A percentile compares a stretch with the other conserved stretches of the same genome.
Conservation (phyloP, 352 stramenopile species). For the Saprolegnia parasitica region DNA sequence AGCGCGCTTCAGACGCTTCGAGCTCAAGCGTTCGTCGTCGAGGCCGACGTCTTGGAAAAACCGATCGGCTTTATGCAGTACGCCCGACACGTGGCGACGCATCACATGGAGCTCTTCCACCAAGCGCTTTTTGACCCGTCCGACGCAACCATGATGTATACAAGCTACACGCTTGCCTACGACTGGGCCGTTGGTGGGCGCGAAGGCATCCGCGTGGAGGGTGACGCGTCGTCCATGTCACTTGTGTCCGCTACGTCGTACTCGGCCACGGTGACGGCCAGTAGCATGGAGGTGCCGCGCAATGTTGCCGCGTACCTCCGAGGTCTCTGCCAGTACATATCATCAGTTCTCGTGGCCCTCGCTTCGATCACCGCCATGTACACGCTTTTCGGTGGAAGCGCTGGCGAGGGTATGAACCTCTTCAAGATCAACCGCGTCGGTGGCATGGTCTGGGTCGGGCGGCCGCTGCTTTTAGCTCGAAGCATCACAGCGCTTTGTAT, state of each 20-base stretch:
- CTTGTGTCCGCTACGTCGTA: background rate
- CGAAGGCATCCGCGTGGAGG: background rate
- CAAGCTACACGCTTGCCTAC: background rate
- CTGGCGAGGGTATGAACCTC: background rate
- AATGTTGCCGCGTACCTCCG: constrained; percentile 6
- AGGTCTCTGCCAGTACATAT: constrained; percentile 6
- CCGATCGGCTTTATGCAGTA: background rate
- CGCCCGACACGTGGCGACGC: background rate
- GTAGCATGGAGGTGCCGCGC: background rate
- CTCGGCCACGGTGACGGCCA: background rate
- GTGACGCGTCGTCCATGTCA: background rate
- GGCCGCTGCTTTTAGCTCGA: constrained; percentile 11
- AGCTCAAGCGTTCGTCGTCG: background rate
- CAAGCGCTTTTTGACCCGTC: background rate
- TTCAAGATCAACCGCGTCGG: constrained; percentile 16
- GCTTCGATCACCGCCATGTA: background rate
- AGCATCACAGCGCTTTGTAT: constrained; percentile 9
- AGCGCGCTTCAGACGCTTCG: background rate
- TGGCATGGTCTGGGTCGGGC: constrained; percentile 19
- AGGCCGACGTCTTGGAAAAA: background rate
- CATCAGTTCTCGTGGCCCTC: background rate
- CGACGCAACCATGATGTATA: background rate
- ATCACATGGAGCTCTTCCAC: background rate
- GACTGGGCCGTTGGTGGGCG: background rate
- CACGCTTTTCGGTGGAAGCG: background rate